These are phyloP conservation scores for Yarrowia sp. DNA, from an alignment of 805 yeast species.

Conservation along the genomic window DNA sequence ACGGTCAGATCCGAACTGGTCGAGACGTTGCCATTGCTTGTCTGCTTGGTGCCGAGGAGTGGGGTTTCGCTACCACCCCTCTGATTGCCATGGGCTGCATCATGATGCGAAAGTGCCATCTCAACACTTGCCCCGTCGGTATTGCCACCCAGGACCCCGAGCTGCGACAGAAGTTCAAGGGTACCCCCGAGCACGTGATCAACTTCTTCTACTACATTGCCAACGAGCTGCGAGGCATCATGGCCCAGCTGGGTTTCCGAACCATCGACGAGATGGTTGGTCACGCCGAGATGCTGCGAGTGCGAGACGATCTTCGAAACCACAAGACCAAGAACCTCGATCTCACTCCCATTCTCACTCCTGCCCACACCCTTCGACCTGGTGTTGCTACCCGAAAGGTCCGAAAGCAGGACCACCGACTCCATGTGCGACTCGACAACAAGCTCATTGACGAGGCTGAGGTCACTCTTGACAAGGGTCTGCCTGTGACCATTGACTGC, in stretches of 20 bases:
- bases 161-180: conserved; percentile 86
- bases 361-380: conserved; percentile 95
- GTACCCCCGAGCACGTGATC: conserved; percentile 98
- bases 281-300: conserved; percentile 86
- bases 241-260: conserved; percentile 96
- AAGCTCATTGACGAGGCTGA: conserved; percentile 96
- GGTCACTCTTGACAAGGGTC: conserved; percentile 92
- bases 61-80: conserved; percentile 98
- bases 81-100: conserved; percentile 97
- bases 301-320: conserved; percentile 82
- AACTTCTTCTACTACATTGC: conserved; percentile 96
- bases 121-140: conserved; percentile 96
- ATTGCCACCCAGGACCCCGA: conserved; percentile 98
- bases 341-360: conserved; percentile 90
- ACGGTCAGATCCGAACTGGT: conserved; percentile 97
- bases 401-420: conserved; percentile 90
- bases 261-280: conserved; percentile 98
- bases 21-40: conserved; percentile 97
- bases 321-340: conserved; percentile 92
- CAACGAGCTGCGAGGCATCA: conserved; percentile 86
- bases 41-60: conserved; percentile 96
- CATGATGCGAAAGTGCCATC: conserved; percentile 93
- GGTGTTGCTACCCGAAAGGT: conserved; percentile 94
- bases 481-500: conserved; percentile 93
- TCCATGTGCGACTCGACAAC: conserved; percentile 93